These are phyloP conservation scores for Neurospora sp. DNA, from an alignment of 495 filamentous ascomycete genomes.

Conservation along the genomic window DNA sequence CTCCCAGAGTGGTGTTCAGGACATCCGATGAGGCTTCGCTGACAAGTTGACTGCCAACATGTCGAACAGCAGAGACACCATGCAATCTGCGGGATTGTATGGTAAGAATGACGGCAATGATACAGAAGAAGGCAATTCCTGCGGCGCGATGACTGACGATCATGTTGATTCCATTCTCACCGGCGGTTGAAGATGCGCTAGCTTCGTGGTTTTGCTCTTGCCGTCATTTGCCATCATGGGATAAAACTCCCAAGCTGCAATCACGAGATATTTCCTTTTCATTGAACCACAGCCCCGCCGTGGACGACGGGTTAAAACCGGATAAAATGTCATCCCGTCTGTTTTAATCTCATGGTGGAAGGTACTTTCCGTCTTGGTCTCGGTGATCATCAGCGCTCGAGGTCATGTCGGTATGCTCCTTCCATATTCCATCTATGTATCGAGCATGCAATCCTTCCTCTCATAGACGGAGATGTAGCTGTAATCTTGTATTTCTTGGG, in stretches of 20 bases:
- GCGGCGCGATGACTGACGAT: constrained; percentile 7
- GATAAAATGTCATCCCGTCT: not conserved
- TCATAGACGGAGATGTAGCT: no score
- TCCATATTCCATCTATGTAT: not conserved
- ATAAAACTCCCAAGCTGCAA: not conserved
- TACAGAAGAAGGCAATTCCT: not conserved
- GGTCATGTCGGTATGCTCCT: not conserved
- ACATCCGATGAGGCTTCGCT: constrained; percentile 3
- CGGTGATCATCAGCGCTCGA: not conserved
- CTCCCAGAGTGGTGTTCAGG: constrained; percentile 24
- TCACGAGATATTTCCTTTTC: not conserved
- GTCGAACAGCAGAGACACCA: not conserved
- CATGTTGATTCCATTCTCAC: constrained; percentile 5
- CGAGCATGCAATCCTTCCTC: no score
- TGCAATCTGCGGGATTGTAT: not conserved
- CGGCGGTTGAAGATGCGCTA: not conserved
- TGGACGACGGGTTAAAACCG: not conserved
- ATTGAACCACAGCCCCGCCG: not conserved
- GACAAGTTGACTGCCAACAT: not conserved
- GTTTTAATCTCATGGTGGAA: not conserved
- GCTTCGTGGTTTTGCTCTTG: not conserved
- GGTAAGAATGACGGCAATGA: constrained; percentile 5
- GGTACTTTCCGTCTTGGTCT: not conserved
- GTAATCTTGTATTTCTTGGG: no score
- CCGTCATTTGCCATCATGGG: not conserved